Evolutionary conservation across 192 early-diverging fungal genomes (phyloP), one percentile per base, ranked within the genome.

Genomic region (Backusella circina): DNA sequence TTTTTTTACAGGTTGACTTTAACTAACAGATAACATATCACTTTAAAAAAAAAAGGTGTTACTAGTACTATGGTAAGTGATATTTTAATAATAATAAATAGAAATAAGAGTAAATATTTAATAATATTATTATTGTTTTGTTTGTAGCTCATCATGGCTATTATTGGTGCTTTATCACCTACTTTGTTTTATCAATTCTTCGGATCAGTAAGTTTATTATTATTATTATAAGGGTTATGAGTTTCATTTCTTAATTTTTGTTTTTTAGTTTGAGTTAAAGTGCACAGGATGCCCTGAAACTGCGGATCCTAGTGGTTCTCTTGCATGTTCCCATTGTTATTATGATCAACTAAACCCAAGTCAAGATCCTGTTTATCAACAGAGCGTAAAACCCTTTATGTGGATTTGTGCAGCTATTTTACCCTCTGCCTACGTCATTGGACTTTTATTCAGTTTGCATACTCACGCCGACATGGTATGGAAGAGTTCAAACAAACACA

Each of bases 161-260:
- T 97, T 37, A 93, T 98, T 78, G 96, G 94, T 31, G 93, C 91
- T 21, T 92, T 99, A 82, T 94, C 95, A 1, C 98, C 98, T 1
- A 97, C 98, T 18, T 76, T 98, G 36, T 99, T 98, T 74, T 97
- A 97, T 82, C 91, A 95, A 71, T 93, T 94, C 21, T 95, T 95
- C 84, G 98, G 95, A 5, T 75, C 82, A 28, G 85, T 90, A 86
- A 78, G 80, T 47, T 28, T 9, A 28, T 15, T 44, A 12, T n/a
- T n/a, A 44, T 44, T 15, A 44, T 26, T 13, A 28, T 13, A 61
- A 28, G 12, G 75, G 8, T 28, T 61, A 16, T 23, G 10, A 10
- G 8, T 57, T 57, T 57, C 23, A 23, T 23, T 57, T 28, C 15
- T 57, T 57, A 7, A 23, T 57, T 26, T 57, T 61, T 15, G 13